Percentiles rank a stretch among this genome's conserved stretches.
These are phyloP conservation scores for Aspergillus tamarii DNA, from an alignment of 2,329 filamentous ascomycete genomes.

Conservation along the genomic window DNA sequence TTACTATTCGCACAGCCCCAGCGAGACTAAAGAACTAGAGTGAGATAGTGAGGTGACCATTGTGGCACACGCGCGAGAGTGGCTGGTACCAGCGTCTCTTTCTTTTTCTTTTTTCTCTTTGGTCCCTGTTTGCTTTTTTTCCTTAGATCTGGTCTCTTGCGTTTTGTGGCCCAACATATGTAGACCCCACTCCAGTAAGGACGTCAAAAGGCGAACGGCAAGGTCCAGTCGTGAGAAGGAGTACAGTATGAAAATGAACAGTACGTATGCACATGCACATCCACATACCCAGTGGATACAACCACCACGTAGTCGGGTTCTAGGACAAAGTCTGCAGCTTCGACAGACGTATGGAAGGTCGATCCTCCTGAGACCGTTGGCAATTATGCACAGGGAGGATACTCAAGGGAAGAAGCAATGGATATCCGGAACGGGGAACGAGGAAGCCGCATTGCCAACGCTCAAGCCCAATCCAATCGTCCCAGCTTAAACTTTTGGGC, in stretches of 20 bases:
- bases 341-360: background rate
- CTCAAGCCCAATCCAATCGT: conserved; percentile 1
- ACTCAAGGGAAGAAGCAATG: background rate
- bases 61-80: background rate
- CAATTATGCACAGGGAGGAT: conserved; percentile 5
- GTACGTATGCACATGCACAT: background rate
- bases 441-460: background rate
- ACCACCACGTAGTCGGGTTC: background rate
- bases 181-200: background rate
- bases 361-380: conserved; percentile 16
- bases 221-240: background rate
- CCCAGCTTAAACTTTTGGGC: conserved; percentile 15
- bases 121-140: background rate
- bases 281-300: background rate
- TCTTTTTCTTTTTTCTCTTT: conserved; percentile 1
- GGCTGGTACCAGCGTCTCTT: background rate
- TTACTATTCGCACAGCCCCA: background rate
- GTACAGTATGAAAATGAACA: background rate
- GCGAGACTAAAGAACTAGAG: background rate
- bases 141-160: background rate
- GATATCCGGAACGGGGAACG: background rate
- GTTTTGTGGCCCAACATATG: background rate
- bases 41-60: background rate
- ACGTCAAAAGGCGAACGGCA: background rate
- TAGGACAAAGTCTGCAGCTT: conserved; percentile 6